Percentiles rank a stretch among this genome's conserved stretches.
phyloP scores from a whole-genome alignment of 768 basidiomycete species.

The Boletus tylopilopsis region DNA sequence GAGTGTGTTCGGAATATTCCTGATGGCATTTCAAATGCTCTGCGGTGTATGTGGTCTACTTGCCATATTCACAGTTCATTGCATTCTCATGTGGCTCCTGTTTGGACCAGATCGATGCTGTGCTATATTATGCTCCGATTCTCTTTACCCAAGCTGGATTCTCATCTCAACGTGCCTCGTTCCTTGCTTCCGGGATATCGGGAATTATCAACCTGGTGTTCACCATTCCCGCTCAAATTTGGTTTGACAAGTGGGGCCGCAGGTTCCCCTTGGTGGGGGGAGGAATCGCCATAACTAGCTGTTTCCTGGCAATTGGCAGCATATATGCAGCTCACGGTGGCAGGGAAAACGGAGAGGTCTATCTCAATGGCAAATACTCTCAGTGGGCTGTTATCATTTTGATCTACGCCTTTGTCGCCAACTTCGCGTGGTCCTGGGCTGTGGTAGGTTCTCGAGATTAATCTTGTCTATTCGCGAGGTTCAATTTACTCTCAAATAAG shows the following conservation, averaged over 20 bases:
- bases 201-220: conserved; percentile 42
- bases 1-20: conserved; percentile 39
- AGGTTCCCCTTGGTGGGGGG: conserved; percentile 39
- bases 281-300: conserved; percentile 36
- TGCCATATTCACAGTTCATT: not conserved
- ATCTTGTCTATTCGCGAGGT: not conserved
- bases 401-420: conserved; percentile 46
- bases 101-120: conserved; percentile 24
- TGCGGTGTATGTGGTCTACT: conserved; percentile 19
- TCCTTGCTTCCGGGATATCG: conserved; percentile 48
- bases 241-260: conserved; percentile 38
- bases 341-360: conserved; percentile 21
- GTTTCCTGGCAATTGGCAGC: conserved; percentile 40
- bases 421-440: conserved; percentile 43
- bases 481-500: conserved; percentile 9
- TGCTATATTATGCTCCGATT: conserved; percentile 41
- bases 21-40: conserved; percentile 44
- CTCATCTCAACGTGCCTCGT: conserved; percentile 42
- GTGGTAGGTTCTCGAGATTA: conserved; percentile 24
- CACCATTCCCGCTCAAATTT: conserved; percentile 37
- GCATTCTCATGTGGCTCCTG: not conserved
- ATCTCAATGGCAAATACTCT: conserved; percentile 18
- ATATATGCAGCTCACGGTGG: conserved; percentile 42
- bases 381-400: conserved; percentile 41
- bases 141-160: conserved; percentile 51